phyloP scores from a whole-genome alignment of 345 rosid genomes.

The Lagerstroemia speciosa region DNA sequence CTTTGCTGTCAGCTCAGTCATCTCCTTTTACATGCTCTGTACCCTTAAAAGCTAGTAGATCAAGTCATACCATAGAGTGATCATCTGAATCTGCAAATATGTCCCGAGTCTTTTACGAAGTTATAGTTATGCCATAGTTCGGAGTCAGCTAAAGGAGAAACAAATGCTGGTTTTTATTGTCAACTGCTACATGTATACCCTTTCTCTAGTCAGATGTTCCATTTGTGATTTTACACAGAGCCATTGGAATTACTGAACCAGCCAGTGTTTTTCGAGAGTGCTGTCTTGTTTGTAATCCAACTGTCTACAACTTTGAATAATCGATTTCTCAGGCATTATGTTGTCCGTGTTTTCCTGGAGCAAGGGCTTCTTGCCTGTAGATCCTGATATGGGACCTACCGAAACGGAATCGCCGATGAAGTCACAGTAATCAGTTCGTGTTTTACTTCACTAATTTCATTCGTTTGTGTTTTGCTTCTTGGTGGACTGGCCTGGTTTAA shows the following conservation, averaged over 20 bases:
- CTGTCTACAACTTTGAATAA: background rate
- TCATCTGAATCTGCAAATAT: background rate
- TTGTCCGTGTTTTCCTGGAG: background rate
- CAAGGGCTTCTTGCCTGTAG: background rate
- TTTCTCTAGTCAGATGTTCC: background rate
- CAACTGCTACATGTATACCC: background rate
- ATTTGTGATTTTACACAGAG: background rate
- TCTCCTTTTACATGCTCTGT: slow-evolving; percentile 59
- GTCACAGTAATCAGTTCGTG: no score
- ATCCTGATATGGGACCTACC: background rate
- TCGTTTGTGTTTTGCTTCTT: no score
- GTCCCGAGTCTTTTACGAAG: background rate
- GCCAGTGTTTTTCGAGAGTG: background rate
- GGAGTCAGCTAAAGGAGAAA: background rate
- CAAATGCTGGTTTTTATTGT: background rate
- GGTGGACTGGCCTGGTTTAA: no score
- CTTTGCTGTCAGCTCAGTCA: slow-evolving; percentile 59
- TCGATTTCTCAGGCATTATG: background rate
- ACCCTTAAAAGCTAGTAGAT: slow-evolving; percentile 26
- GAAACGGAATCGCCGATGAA: background rate
- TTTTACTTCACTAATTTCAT: no score
- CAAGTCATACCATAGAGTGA: background rate
- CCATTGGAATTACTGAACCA: background rate
- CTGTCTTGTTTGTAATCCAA: background rate
- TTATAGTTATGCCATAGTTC: background rate